Conservation (phyloP, 176 grass and related monocot genomes). For the Musa acuminata region DNA sequence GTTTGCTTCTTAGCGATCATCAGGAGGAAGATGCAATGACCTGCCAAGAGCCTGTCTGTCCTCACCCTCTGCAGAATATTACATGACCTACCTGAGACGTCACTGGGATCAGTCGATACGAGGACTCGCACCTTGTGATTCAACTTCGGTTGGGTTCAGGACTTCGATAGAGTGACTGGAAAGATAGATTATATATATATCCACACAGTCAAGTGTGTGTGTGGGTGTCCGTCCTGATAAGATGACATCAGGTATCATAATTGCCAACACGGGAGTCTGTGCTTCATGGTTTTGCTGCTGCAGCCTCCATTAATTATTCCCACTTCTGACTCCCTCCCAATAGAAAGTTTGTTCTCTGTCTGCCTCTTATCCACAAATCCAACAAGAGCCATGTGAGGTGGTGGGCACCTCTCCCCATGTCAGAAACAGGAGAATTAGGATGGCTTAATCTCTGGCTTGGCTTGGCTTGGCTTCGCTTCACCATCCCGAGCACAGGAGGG, state of each 20-base stretch:
- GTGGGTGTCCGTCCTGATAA: not conserved
- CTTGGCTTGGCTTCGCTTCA: not conserved
- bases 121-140: not conserved
- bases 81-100: not conserved
- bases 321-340: not conserved
- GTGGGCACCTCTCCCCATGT: not conserved
- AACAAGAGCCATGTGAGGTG: conserved; percentile 5
- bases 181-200: not conserved
- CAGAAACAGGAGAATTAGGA: not conserved
- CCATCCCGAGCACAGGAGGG: not conserved
- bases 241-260: conserved; percentile 4
- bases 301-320: conserved; percentile 5
- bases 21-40: not conserved
- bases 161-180: no score
- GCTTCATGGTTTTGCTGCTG: not conserved
- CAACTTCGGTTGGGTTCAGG: not conserved
- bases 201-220: not conserved
- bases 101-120: not conserved
- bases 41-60: not conserved
- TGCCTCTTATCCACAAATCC: conserved; percentile 12
- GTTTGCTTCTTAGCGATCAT: not conserved
- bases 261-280: not conserved
- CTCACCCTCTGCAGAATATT: not conserved
- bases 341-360: conserved; percentile 10
- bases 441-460: not conserved